A percentile compares a stretch with the other conserved stretches of the same genome.
Conservation (phyloP, 2,329 filamentous ascomycete genomes). For the Pseudocercospora pini-densiflorae region DNA sequence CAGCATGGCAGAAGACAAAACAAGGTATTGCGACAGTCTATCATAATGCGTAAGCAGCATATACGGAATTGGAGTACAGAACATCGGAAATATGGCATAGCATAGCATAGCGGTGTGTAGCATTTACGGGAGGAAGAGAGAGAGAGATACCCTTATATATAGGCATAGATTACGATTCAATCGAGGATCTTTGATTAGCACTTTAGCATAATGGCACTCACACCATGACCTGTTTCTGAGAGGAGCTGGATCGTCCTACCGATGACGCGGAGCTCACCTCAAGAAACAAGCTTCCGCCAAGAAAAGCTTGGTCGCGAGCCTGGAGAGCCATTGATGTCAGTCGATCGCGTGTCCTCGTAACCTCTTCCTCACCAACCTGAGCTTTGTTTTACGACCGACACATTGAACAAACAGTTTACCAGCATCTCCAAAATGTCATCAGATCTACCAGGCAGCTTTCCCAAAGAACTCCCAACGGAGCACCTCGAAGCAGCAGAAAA, state of each 20-base stretch:
- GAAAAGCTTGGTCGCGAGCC: background rate
- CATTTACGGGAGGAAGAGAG: background rate
- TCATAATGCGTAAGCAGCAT: constrained; percentile 24
- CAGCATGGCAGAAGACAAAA: constrained; percentile 25
- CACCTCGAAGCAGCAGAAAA: constrained; percentile 35
- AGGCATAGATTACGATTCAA: background rate
- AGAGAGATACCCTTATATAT: background rate
- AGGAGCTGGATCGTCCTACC: background rate
- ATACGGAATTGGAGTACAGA: constrained; percentile 1
- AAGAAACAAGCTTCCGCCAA: constrained; percentile 3
- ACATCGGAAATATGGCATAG: constrained; percentile 3
- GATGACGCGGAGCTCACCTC: constrained; percentile 7
- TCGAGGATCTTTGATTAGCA: background rate
- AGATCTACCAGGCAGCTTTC: background rate
- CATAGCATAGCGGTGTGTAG: background rate
- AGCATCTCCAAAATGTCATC: background rate
- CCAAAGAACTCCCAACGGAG: constrained; percentile 17
- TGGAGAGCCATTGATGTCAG: constrained; percentile 4
- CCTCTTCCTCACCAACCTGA: background rate
- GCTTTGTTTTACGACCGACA: background rate
- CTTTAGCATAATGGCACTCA: background rate
- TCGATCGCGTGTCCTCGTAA: background rate
- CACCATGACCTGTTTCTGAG: background rate
- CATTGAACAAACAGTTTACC: background rate
- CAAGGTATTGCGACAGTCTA: constrained; percentile 23